Evolutionary conservation across 2,329 filamentous ascomycete species (phyloP).

Genomic region (Talaromyces sp.): DNA sequence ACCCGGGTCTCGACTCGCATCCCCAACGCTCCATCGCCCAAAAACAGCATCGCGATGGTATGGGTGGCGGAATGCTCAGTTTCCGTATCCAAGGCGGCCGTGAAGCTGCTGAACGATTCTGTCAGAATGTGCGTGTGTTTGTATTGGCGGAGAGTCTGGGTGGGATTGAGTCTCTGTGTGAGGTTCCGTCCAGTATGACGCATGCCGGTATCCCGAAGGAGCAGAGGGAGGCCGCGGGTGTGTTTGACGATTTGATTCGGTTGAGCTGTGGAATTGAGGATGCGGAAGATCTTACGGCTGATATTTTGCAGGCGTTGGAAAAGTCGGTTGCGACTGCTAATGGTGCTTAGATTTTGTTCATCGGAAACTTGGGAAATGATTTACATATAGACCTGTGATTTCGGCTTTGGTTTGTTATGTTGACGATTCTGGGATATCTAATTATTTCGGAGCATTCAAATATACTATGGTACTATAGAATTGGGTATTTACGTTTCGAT

Average conservation of each 20-base stretch:
- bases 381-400: not conserved
- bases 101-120: conserved; percentile 83
- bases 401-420: not conserved
- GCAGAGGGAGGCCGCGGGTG: conserved; percentile 84
- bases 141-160: conserved; percentile 89
- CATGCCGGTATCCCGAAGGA: conserved; percentile 91
- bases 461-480: not conserved
- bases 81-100: conserved; percentile 90
- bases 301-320: conserved; percentile 78
- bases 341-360: conserved; percentile 18
- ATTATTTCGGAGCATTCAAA: not conserved
- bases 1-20: conserved; percentile 85
- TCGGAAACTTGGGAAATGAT: not conserved
- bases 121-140: conserved; percentile 81
- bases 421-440: not conserved
- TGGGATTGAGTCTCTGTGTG: conserved; percentile 84
- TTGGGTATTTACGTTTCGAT: not conserved
- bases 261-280: conserved; percentile 95
- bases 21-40: conserved; percentile 76
- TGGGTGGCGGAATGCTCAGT: conserved; percentile 95
- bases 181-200: conserved; percentile 94
- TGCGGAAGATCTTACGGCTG: conserved; percentile 71
- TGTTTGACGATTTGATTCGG: conserved; percentile 90
- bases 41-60: conserved; percentile 87
- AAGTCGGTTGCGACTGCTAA: conserved; percentile 52